phyloP scores from a whole-genome alignment of 331 rosid genomes.

The Acacia pycnantha region DNA sequence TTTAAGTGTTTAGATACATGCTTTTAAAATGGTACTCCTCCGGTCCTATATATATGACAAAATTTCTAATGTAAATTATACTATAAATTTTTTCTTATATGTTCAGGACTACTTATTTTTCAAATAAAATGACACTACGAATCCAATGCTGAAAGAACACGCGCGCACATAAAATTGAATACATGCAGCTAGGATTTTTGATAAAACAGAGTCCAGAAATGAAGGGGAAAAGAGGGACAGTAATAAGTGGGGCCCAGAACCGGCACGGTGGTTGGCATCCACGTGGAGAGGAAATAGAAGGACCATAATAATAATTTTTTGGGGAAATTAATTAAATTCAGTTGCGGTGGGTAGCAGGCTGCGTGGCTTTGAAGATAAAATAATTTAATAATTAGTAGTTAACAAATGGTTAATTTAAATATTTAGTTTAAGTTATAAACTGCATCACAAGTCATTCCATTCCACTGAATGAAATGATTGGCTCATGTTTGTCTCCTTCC shows the following conservation, averaged over 20 bases:
- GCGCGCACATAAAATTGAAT: too few species aligned
- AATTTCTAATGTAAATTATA: too few species aligned
- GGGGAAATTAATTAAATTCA: neutral
- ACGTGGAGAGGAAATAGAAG: neutral
- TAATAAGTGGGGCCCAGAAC: neutral
- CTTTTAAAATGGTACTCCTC: too few species aligned
- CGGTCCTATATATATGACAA: too few species aligned
- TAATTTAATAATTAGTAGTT: neutral
- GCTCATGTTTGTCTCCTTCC: neutral
- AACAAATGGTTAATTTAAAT: neutral
- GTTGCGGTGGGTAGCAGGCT: neutral
- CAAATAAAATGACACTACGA: too few species aligned
- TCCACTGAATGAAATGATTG: neutral
- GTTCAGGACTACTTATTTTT: too few species aligned
- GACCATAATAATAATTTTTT: neutral
- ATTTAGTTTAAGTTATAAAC: neutral
- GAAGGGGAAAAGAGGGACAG: neutral
- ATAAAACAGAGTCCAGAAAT: neutral
- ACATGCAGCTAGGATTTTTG: neutral
- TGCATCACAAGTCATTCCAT: neutral
- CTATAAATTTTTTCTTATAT: too few species aligned
- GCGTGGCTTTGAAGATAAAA: conserved; percentile 1
- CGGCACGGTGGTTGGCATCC: neutral
- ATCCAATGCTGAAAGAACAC: too few species aligned
- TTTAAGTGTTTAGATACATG: too few species aligned